Conservation (phyloP, 2,329 filamentous ascomycete species). For the Aureobasidium namibiae region DNA sequence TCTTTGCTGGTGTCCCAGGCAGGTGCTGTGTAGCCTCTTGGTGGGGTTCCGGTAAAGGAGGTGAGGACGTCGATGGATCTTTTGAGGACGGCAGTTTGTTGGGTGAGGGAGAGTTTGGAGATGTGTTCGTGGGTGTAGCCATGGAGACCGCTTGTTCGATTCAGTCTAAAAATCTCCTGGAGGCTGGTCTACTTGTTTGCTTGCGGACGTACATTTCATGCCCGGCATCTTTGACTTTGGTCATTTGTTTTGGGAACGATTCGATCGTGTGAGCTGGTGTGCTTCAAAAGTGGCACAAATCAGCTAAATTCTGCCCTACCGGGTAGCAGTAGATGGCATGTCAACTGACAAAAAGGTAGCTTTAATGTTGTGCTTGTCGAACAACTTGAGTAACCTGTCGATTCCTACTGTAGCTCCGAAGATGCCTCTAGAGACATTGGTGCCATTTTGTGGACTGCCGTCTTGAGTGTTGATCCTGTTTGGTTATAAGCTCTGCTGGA, state of each 20-base stretch:
- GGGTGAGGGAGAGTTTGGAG: conserved; percentile 19
- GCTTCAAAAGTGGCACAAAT: not conserved
- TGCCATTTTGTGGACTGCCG: conserved; percentile 30
- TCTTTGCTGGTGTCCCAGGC: conserved; percentile 33
- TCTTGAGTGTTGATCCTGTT: conserved; percentile 34
- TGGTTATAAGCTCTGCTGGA: conserved; percentile 17
- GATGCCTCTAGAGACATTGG: conserved; percentile 32
- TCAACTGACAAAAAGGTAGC: conserved; percentile 29
- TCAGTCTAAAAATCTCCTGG: not conserved
- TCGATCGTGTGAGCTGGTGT: conserved; percentile 37
- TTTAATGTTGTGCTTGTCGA: conserved; percentile 34
- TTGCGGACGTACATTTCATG: conserved; percentile 29
- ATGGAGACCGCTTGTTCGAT: conserved; percentile 26
- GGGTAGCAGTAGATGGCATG: too few relatives aligned
- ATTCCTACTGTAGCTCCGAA: conserved; percentile 35
- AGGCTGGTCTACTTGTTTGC: not conserved
- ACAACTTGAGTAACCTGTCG: conserved; percentile 34
- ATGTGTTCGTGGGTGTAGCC: conserved; percentile 36
- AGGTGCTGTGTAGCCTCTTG: conserved; percentile 37
- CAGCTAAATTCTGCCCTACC: not conserved
- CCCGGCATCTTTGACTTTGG: conserved; percentile 34
- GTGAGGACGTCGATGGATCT: conserved; percentile 33
- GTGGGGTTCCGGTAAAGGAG: conserved; percentile 32
- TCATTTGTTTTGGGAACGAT: conserved; percentile 41
- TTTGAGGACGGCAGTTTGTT: conserved; percentile 31